Base-by-base conservation (phyloP, 768 basidiomycete species). In the Tylopilus subfusipes region DNA sequence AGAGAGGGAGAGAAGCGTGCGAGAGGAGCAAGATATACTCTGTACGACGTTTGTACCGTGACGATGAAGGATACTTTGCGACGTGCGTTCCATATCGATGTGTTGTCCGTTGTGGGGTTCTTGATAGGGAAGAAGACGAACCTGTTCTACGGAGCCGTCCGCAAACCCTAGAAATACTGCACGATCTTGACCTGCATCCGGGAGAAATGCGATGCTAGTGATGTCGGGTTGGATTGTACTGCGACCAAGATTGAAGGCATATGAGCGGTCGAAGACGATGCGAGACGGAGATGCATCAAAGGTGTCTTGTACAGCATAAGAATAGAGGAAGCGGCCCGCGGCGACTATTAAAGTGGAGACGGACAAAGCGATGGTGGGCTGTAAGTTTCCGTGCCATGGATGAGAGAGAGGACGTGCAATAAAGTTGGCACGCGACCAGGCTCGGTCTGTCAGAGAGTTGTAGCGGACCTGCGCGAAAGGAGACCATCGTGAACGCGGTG, bases 331-430 rank as follows among this genome's bases (percentile, higher is more conserved):
- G 57, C 70, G 72, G 12, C 85, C 86, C 7, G 85, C 82, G 14
- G 82, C 85, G 40, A 89, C 78, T 34, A 87, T 55, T 2, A 90
- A 71, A 9, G 83, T 74, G 25, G 80, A 80, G 18, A 69, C 51
- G 51, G 76, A 84, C 53, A 84, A 75, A 25, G 83, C 79, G 34
- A 90, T 64, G 13, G 75, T 61, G 5, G 88, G 84, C 53, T 81
- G 84, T 5, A 78, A 67, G 60, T 79, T 86, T 22, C 73, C 75
- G 6, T 60, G 14, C 87, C 87, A 90, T 11, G 78, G 76, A 24
- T 73, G 72, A 21, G 83, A 80, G 10, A 90, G 74, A 2, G 86
- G 87, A 2, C 85, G 79, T 4, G 86, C 85, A 21, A 86, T 69
- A 54, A 87, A 87, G 42, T 71, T 62, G 39, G 66, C 65, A 21